phyloP scores from a whole-genome alignment of 1,284 basidiomycete species.

The Ceratobasidium sp. region DNA sequence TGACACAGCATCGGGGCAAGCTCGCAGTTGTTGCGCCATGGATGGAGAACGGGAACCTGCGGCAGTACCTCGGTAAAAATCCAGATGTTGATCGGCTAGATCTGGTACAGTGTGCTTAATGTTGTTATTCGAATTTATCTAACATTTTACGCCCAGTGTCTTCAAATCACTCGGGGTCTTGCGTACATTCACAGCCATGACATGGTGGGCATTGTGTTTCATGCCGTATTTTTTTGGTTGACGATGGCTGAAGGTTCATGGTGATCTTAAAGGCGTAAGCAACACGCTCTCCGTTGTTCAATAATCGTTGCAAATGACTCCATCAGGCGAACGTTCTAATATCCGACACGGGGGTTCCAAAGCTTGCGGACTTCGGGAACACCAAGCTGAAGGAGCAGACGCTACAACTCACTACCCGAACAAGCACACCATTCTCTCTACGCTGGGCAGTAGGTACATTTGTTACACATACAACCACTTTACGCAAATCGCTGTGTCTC shows the following conservation, averaged over 20 bases:
- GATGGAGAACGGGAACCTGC: slow-evolving; percentile 14
- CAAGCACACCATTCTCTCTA: background rate
- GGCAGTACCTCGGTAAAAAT: background rate
- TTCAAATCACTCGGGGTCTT: background rate
- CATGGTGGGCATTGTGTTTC: background rate
- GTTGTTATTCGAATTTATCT: background rate
- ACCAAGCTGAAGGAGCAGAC: background rate
- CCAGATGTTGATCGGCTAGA: background rate
- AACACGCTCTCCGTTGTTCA: background rate
- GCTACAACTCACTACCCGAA: background rate
- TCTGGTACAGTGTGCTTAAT: background rate
- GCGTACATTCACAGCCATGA: background rate
- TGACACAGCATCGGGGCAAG: background rate
- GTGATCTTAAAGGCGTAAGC: background rate
- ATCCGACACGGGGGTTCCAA: background rate
- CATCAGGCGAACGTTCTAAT: background rate
- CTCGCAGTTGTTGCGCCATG: background rate
- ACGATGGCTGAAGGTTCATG: background rate
- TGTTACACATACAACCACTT: background rate
- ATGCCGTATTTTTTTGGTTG: background rate
- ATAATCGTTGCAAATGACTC: background rate
- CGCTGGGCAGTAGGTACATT: background rate
- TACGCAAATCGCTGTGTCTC: background rate
- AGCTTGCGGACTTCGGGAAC: slow-evolving; percentile 4
- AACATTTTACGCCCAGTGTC: background rate